phyloP scores from a whole-genome alignment of 768 basidiomycete species.

The Cyathus striatus region DNA sequence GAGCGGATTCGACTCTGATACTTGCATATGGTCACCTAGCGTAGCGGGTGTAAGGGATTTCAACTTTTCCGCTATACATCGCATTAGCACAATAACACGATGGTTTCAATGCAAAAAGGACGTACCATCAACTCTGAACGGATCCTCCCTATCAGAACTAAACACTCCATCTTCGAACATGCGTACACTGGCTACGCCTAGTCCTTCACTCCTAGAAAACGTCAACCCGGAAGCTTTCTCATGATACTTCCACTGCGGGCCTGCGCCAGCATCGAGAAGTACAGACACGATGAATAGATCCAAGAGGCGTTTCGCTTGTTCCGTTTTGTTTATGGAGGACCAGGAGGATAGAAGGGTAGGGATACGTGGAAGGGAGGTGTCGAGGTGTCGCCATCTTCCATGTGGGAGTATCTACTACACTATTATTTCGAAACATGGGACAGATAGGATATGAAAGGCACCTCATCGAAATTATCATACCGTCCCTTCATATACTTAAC shows the following conservation, averaged over 20 bases:
- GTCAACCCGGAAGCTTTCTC: constrained; percentile 50
- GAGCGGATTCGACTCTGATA: constrained; percentile 74
- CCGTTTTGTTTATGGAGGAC: constrained; percentile 40
- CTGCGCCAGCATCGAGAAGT: constrained; percentile 92
- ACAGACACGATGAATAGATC: constrained; percentile 92
- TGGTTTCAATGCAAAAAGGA: neutral
- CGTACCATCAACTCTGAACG: constrained; percentile 78
- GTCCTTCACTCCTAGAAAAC: constrained; percentile 71
- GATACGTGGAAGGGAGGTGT: constrained; percentile 62
- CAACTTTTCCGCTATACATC: constrained; percentile 60
- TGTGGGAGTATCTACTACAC: constrained; percentile 88
- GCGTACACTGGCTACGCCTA: constrained; percentile 85
- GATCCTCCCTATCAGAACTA: constrained; percentile 56
- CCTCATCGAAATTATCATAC: no score
- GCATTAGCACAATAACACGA: neutral
- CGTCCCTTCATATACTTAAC: no score
- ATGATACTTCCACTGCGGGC: constrained; percentile 71
- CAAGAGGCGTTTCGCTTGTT: constrained; percentile 69
- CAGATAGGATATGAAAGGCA: no score
- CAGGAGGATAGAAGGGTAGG: constrained; percentile 54
- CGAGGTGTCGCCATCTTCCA: constrained; percentile 87
- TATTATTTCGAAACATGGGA: no score
- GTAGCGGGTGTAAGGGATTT: constrained; percentile 53
- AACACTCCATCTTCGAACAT: constrained; percentile 89
- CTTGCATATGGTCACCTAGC: constrained; percentile 74